A percentile compares a stretch with the other conserved stretches of the same genome.
These are phyloP conservation scores for Hibiscus trionum DNA, from an alignment of 345 rosid species.

Conservation along the genomic window DNA sequence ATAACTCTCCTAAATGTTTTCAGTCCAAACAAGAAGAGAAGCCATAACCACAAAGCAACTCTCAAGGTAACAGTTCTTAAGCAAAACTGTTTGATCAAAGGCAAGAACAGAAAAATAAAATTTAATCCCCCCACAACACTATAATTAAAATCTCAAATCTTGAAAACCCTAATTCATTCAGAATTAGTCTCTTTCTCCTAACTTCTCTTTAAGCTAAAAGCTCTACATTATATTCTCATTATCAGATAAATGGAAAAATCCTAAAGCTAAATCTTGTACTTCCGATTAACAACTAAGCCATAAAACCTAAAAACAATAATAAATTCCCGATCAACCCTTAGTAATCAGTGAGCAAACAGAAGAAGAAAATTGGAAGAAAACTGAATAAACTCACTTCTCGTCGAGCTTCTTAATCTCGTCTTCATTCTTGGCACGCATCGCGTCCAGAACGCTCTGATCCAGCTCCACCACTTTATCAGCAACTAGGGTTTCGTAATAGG, in stretches of 20 bases:
- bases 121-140: not conserved
- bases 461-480: slow-evolving; percentile 56
- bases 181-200: not conserved
- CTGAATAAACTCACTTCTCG: slow-evolving; percentile 54
- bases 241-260: not conserved
- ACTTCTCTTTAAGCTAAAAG: not conserved
- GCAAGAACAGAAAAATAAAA: not conserved
- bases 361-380: not conserved
- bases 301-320: not conserved
- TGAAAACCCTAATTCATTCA: not conserved
- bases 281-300: not conserved
- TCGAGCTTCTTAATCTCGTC: slow-evolving; percentile 86
- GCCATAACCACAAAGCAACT: not conserved
- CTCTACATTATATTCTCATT: not conserved
- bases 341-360: not conserved
- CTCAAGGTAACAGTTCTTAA: not conserved
- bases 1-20: too few relatives aligned
- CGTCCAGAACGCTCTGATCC: slow-evolving; percentile 59
- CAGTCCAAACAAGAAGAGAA: not conserved
- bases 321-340: not conserved
- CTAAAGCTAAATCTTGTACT: not conserved
- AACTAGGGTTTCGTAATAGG: slow-evolving; percentile 76
- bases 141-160: not conserved
- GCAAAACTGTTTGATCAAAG: not conserved
- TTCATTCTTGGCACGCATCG: slow-evolving; percentile 55